Conservation (phyloP, 1,284 basidiomycete species). For the Papiliotrema terrestris region DNA sequence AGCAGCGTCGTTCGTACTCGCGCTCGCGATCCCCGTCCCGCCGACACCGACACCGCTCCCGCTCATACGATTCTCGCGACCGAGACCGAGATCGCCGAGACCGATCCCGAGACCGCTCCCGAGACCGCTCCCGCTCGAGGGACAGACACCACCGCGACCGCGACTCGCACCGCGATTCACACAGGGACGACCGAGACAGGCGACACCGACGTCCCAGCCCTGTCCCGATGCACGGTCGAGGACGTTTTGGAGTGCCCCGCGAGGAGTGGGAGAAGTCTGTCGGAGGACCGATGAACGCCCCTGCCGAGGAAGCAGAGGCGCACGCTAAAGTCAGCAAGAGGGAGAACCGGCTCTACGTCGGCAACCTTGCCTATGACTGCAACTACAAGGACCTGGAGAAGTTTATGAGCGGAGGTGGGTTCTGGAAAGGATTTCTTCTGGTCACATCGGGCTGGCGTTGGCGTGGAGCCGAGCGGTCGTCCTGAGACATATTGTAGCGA, state of each 20-base stretch:
- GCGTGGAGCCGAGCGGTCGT: too few relatives aligned
- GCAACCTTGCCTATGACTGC: conserved; percentile 95
- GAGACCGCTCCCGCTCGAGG: conserved; percentile 54
- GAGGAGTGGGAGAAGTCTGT: conserved; percentile 55
- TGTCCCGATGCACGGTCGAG: conserved; percentile 16
- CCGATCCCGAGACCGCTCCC: conserved; percentile 52
- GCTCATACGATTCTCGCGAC: conserved; percentile 53
- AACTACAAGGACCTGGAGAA: conserved; percentile 96
- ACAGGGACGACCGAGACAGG: conserved; percentile 13
- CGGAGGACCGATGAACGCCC: conserved; percentile 86
- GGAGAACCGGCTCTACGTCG: conserved; percentile 97
- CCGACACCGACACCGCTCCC: conserved; percentile 56
- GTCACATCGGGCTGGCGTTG: neutral
- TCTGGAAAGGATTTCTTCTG: conserved; percentile 49
- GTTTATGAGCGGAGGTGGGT: conserved; percentile 99
- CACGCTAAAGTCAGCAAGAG: conserved; percentile 90
- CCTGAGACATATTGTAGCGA: neutral
- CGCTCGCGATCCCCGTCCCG: conserved; percentile 55
- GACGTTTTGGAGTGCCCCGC: conserved; percentile 19
- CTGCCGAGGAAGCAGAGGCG: conserved; percentile 79
- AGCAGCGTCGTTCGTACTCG: conserved; percentile 13
- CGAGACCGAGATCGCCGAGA: conserved; percentile 64
- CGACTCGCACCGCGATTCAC: conserved; percentile 12
- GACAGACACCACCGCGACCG: conserved; percentile 21
- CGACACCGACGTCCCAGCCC: conserved; percentile 5